Conservation (phyloP, 345 rosid genomes). For the Noccaea caerulescens region DNA sequence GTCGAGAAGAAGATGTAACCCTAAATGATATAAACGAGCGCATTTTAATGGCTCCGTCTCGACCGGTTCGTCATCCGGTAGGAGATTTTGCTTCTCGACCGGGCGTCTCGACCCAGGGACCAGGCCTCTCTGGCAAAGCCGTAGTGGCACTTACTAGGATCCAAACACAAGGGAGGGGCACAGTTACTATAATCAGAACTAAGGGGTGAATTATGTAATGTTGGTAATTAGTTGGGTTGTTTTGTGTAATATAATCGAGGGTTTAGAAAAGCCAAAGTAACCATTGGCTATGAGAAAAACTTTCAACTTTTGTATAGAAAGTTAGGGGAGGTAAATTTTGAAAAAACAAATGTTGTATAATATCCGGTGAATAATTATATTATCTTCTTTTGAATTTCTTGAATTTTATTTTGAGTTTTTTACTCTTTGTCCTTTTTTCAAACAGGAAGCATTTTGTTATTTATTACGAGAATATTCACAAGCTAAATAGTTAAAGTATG, state of each 20-base stretch:
- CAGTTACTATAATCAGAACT: conserved; percentile 96
- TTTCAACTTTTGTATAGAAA: conserved; percentile 35
- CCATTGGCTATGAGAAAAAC: conserved; percentile 31
- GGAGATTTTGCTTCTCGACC: conserved; percentile 92
- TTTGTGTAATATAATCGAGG: conserved; percentile 26
- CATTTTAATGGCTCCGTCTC: conserved; percentile 77
- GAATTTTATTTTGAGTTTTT: conserved; percentile 19
- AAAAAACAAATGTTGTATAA: conserved; percentile 26
- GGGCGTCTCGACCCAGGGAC: conserved; percentile 61
- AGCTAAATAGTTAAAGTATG: conserved; percentile 12
- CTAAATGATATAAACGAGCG: conserved; percentile 82
- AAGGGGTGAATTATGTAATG: conserved; percentile 56
- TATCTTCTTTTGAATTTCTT: conserved; percentile 24
- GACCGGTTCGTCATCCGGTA: conserved; percentile 92
- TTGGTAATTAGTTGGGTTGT: conserved; percentile 15
- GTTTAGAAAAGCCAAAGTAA: conserved; percentile 34
- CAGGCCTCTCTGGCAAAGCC: conserved; percentile 91
- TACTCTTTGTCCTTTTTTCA: neutral
- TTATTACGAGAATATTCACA: conserved; percentile 26
- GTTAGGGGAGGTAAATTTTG: conserved; percentile 23
- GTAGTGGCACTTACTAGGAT: conserved; percentile 92
- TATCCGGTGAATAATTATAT: neutral
- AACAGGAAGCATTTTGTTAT: conserved; percentile 6
- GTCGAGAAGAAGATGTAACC: conserved; percentile 75
- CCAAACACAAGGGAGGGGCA: conserved; percentile 94